These are phyloP conservation scores for Corynascus novoguineensis DNA, from an alignment of 495 filamentous ascomycete species.

Conservation along the genomic window DNA sequence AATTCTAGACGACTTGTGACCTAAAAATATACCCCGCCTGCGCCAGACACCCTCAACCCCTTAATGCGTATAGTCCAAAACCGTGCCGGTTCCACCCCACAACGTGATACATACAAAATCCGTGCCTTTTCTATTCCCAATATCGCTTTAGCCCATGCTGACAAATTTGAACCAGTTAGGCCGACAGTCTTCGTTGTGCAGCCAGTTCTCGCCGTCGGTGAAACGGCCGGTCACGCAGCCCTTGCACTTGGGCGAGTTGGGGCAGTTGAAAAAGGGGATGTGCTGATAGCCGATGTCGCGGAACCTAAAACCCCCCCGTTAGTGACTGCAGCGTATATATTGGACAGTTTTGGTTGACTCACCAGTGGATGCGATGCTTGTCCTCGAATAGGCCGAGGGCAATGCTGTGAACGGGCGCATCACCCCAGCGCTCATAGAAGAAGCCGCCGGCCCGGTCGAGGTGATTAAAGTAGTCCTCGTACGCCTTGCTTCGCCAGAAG, in stretches of 20 bases:
- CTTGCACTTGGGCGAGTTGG: conserved; percentile 89
- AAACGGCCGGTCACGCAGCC: conserved; percentile 81
- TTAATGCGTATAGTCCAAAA: conserved; percentile 14
- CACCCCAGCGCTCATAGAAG: conserved; percentile 98
- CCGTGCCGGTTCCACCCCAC: neutral
- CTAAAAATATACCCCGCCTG: conserved; percentile 8
- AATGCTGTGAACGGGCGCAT: conserved; percentile 95
- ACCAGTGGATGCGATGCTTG: conserved; percentile 90
- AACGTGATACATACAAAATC: conserved; percentile 5
- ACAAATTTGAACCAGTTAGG: conserved; percentile 96
- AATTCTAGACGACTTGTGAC: neutral
- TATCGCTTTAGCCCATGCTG: conserved; percentile 60
- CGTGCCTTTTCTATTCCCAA: neutral
- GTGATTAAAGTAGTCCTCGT: conserved; percentile 95
- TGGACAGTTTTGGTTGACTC: conserved; percentile 29
- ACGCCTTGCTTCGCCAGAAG: conserved; percentile 88
- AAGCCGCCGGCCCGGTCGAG: conserved; percentile 92
- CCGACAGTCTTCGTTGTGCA: conserved; percentile 89
- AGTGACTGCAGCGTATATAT: conserved; percentile 6
- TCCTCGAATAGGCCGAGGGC: conserved; percentile 94
- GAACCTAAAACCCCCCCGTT: conserved; percentile 69
- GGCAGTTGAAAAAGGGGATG: conserved; percentile 98
- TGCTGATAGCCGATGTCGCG: conserved; percentile 98
- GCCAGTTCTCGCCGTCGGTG: conserved; percentile 76
- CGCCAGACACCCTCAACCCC: conserved; percentile 15